Base-by-base conservation (phyloP, 495 filamentous ascomycete genomes). In the Daldinia loculata region DNA sequence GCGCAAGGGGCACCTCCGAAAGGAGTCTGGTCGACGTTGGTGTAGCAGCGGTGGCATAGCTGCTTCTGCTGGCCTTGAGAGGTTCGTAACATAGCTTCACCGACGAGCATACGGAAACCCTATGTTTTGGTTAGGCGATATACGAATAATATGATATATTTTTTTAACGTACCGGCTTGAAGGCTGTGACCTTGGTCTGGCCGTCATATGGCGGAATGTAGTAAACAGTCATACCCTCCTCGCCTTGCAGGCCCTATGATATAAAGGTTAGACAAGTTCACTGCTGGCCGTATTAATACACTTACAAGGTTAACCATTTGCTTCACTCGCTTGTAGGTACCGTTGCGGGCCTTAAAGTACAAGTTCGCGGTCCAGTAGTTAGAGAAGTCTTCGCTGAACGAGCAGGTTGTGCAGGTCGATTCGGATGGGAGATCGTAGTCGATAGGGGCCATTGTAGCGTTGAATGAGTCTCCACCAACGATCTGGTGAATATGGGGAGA, bases 1-100 rank as follows among this genome's bases (percentile, higher is more conserved):
- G 82, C 83, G 75, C 83, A 85, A 27, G 83, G 83, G 0, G 83
- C 82, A n/a, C 83, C 83, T 11, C 83, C 82, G 62, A 85, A 85
- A 3, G 83, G 83, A 41, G 61, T 78, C 60, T 82, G 80, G 61
- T 77, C 70, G 56, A 78, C 76, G 72, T 68, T 74, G 41, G 76
- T 78, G 60, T 76, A 78, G 67, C 74, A 74, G 50, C 70, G 65
- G 61, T 73, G 70, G 57, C 70, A 73, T 4, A 73, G 70, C 58
- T 73, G 70, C 58, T 73, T 73, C 50, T 73, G 70, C 12, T 73
- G 74, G 62, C 63, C 68, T 63, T 61, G 74, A 38, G 71, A 52
- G 39, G 73, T 56, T 9, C 70, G 66, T 43, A 71, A 30, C 60
- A 59, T 69, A 74, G 79, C 69, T 60, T 77, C 70, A 8, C 80